A percentile compares a stretch with the other conserved stretches of the same genome.
phyloP scores from a whole-genome alignment of 495 filamentous ascomycete genomes.

The Jackrogersella multiformis region DNA sequence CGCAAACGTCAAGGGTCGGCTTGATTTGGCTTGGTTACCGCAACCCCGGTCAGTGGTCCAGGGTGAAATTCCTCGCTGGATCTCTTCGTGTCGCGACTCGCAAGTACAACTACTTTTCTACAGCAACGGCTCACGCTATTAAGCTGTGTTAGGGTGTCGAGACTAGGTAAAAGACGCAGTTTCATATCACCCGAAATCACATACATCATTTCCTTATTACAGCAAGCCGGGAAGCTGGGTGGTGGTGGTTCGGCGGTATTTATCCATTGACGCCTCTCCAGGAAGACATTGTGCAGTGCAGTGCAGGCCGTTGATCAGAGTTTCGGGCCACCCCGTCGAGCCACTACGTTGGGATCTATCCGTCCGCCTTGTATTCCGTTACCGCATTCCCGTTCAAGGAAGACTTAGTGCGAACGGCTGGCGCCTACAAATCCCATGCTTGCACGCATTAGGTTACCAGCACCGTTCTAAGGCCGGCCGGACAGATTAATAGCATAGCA shows the following conservation, averaged over 20 bases:
- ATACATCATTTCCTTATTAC: conserved; percentile 31
- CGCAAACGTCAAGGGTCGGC: conserved; percentile 36
- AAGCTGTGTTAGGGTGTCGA: conserved; percentile 15
- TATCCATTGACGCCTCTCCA: conserved; percentile 31
- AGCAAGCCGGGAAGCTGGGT: conserved; percentile 34
- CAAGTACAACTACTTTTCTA: conserved; percentile 39
- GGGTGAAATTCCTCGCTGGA: conserved; percentile 34
- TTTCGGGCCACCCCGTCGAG: conserved; percentile 51
- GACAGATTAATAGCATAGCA: conserved; percentile 41
- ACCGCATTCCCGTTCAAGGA: conserved; percentile 42
- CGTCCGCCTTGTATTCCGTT: conserved; percentile 48
- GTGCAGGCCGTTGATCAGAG: conserved; percentile 47
- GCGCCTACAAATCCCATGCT: conserved; percentile 35
- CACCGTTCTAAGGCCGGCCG: conserved; percentile 18
- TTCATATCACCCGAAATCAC: conserved; percentile 31
- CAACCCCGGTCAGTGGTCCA: conserved; percentile 32
- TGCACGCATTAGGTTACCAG: conserved; percentile 41
- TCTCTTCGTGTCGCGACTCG: conserved; percentile 31
- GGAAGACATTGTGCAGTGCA: conserved; percentile 40
- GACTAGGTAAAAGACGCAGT: conserved; percentile 30
- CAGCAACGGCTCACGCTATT: conserved; percentile 5
- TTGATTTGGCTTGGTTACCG: conserved; percentile 36
- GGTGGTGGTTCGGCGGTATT: conserved; percentile 41
- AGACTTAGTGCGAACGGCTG: conserved; percentile 44
- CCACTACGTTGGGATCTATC: conserved; percentile 50